Percentiles rank a stretch among this genome's conserved stretches.
These are phyloP conservation scores for Geotrichum siamense DNA, from an alignment of 1,139 yeast species.

Conservation along the genomic window DNA sequence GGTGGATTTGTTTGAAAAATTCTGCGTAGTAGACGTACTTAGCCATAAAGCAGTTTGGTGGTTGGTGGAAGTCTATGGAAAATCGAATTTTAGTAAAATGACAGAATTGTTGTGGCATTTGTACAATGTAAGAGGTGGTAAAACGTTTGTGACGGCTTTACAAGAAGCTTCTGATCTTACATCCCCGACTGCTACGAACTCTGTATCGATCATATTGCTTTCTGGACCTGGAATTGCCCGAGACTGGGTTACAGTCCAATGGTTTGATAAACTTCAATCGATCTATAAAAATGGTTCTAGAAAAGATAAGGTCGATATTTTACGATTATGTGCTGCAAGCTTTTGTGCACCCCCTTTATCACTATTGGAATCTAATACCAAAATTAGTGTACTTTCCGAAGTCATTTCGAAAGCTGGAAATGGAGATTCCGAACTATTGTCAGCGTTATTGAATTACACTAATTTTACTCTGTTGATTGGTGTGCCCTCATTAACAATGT, in stretches of 20 bases:
- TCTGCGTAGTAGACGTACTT: conserved; percentile 10
- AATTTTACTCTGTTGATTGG: conserved; percentile 15
- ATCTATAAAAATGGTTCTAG: not conserved
- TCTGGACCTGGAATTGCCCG: conserved; percentile 15
- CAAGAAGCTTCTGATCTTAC: conserved; percentile 3
- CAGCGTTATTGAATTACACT: conserved; percentile 16
- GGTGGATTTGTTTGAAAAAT: not conserved
- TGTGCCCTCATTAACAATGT: conserved; percentile 17
- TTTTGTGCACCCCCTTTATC: conserved; percentile 14
- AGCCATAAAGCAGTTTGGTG: conserved; percentile 10
- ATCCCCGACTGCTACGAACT: not conserved
- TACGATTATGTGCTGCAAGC: conserved; percentile 11
- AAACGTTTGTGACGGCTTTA: conserved; percentile 14
- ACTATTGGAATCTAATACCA: conserved; percentile 15
- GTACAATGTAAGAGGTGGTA: conserved; percentile 15
- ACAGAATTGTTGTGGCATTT: conserved; percentile 4
- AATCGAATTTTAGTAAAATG: conserved; percentile 6
- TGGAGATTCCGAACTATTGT: conserved; percentile 11
- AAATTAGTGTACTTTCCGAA: conserved; percentile 11
- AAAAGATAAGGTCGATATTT: not conserved
- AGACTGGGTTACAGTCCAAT: conserved; percentile 17
- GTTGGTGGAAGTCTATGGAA: conserved; percentile 13
- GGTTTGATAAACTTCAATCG: conserved; percentile 13
- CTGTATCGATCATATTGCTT: conserved; percentile 6
- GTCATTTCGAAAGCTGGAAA: conserved; percentile 16